A percentile compares a stretch with the other conserved stretches of the same genome.
These are phyloP conservation scores for Canavalia gladiata DNA, from an alignment of 306 rosid genomes.

Conservation along the genomic window DNA sequence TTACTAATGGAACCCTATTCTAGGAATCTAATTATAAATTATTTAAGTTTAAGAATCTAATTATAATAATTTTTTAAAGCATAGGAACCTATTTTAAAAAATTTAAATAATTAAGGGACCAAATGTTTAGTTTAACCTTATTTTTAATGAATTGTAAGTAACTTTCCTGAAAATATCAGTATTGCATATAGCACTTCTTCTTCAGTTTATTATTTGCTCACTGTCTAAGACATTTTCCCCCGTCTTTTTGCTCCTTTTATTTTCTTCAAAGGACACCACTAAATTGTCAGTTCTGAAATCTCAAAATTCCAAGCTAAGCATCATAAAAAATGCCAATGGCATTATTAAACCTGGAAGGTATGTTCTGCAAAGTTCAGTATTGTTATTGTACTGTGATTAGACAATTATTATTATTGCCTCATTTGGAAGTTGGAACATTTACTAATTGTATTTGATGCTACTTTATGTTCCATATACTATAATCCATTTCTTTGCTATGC, in stretches of 20 bases:
- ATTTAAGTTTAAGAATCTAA: too few species aligned
- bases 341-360: slow-evolving; percentile 68
- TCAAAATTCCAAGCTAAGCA: slow-evolving; percentile 48
- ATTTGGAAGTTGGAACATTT: slow-evolving; percentile 13
- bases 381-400: neutral
- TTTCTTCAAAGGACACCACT: slow-evolving; percentile 50
- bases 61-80: too few species aligned
- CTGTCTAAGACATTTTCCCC: neutral
- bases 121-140: too few species aligned
- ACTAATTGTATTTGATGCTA: slow-evolving; percentile 12
- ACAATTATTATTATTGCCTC: neutral
- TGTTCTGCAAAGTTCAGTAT: neutral
- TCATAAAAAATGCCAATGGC: slow-evolving; percentile 58
- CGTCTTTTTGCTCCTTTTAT: neutral
- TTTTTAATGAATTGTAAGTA: neutral
- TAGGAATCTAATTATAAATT: too few species aligned
- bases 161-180: neutral
- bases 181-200: neutral
- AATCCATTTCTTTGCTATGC: slow-evolving; percentile 35
- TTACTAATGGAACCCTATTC: too few species aligned
- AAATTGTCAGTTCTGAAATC: slow-evolving; percentile 43
- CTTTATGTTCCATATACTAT: slow-evolving; percentile 16
- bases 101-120: too few species aligned
- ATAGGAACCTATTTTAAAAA: too few species aligned
- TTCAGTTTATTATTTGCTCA: slow-evolving; percentile 7